Evolutionary conservation across 192 early-diverging fungal species (phyloP), one percentile per base, ranked within the genome.

Genomic region (Coemansia asiatica): DNA sequence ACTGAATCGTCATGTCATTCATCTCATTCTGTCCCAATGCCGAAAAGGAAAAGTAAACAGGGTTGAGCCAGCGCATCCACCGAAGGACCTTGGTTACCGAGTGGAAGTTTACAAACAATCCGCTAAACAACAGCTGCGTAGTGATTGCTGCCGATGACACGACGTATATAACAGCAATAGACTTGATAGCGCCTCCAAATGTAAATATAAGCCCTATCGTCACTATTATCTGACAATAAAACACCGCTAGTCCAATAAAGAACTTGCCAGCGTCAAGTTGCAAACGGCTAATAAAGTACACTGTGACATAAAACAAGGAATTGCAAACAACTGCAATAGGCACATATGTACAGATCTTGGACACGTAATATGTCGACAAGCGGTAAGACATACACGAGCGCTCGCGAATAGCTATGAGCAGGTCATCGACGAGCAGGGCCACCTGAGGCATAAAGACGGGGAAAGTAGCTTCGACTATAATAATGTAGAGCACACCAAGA

Each of bases 381-480:
- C 90, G 69, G 81, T 89, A 92, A 2, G 84, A 76, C 0, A 85
- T 85, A 18, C 81, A 62, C 8, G 87, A 77, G 2, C 86, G 83
- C 70, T 92, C 90, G 10, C 88, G 76, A 8, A 79, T 66, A 67
- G 87, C 83, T 38, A 87, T 85, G 38, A 66, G 72, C 16, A 81
- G 76, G 56, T 87, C 76, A 26, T 74, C 33, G 1, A 79, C 60
- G 54, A 76, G 56, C 13, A 82, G 69, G 2, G 65, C 64, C 6
- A 60, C 44, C 10, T 60, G 59, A 15, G 88, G 88, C 85, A 87
- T 84, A 21, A 89, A 75, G 9, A 83, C 72, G 4, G 83, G 78
- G 56, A 89, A 87, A 19, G 84, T 83, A n/a, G 80, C 72, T 36
- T 86, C 82, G 29, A 87, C 67, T 16, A 73, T 72, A 2, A 85